These are phyloP conservation scores for Corniculantispora saksenae DNA, from an alignment of 2,329 filamentous ascomycete species.

Conservation along the genomic window DNA sequence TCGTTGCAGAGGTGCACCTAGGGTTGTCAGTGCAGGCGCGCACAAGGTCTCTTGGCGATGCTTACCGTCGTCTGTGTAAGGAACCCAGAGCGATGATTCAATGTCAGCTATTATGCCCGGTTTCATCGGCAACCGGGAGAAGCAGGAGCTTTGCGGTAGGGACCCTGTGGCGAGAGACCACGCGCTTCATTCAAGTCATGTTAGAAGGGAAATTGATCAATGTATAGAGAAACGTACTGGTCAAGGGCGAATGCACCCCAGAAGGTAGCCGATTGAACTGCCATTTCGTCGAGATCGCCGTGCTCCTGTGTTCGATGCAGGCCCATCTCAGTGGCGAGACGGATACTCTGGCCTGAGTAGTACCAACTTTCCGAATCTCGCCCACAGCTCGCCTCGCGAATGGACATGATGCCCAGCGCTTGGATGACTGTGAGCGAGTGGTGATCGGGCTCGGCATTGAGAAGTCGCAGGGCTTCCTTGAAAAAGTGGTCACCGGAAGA, in stretches of 20 bases:
- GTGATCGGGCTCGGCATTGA: constrained; percentile 58
- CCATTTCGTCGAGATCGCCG: constrained; percentile 56
- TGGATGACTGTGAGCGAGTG: constrained; percentile 71
- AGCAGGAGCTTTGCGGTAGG: constrained; percentile 60
- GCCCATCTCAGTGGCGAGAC: constrained; percentile 71
- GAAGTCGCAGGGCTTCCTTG: constrained; percentile 63
- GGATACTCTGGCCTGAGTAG: constrained; percentile 70
- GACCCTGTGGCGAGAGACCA: constrained; percentile 67
- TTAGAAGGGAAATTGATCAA: constrained; percentile 25
- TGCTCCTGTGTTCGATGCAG: constrained; percentile 57
- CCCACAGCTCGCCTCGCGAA: constrained; percentile 71
- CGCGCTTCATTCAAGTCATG: constrained; percentile 47
- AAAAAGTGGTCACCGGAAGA: constrained; percentile 76
- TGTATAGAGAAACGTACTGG: constrained; percentile 50
- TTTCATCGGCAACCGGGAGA: constrained; percentile 58
- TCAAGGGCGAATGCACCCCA: constrained; percentile 65
- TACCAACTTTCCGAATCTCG: constrained; percentile 73
- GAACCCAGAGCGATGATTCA: constrained; percentile 61
- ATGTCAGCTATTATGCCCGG: constrained; percentile 61
- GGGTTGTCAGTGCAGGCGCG: constrained; percentile 7
- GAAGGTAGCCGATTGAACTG: constrained; percentile 60
- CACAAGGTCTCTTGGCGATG: constrained; percentile 4
- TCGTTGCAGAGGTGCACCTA: constrained; percentile 54
- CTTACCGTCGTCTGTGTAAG: constrained; percentile 59
- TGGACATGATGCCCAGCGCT: constrained; percentile 74